These are phyloP conservation scores for Zasmidium citrigriseum DNA, from an alignment of 2,329 filamentous ascomycete genomes.

Conservation along the genomic window DNA sequence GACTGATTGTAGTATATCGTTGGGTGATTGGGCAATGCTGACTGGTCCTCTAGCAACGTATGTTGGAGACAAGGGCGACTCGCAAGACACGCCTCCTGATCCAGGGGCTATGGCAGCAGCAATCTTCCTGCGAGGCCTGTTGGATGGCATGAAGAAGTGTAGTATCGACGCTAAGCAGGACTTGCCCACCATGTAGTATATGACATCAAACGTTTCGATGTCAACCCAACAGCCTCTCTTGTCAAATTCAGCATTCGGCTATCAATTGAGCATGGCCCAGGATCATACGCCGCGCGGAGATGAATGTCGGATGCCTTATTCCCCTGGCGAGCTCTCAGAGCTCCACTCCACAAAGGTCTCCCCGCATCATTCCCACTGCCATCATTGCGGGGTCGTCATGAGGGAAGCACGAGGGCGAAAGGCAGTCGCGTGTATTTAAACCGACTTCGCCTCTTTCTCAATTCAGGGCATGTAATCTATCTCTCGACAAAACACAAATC, in stretches of 20 bases:
- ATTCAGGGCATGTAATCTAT: neutral
- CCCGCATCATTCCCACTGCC: neutral
- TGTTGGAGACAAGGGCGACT: conserved; percentile 33
- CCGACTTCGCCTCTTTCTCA: neutral
- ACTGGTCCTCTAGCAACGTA: conserved; percentile 32
- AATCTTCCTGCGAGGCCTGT: conserved; percentile 37
- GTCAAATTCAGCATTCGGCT: no score
- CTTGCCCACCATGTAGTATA: no score
- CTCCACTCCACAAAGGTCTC: conserved; percentile 4
- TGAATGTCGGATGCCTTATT: conserved; percentile 1
- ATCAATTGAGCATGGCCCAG: neutral
- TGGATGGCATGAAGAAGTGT: conserved; percentile 26
- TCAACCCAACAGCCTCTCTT: no score
- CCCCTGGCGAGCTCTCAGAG: neutral
- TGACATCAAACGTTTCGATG: no score
- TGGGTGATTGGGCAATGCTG: no score
- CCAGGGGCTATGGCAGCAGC: conserved; percentile 40
- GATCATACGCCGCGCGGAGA: neutral
- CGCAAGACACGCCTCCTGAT: conserved; percentile 35
- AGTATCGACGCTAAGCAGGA: neutral
- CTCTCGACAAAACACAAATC: neutral
- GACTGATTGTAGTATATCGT: neutral
- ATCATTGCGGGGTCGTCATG: conserved; percentile 5
- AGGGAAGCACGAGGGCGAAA: neutral
- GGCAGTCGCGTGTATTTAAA: conserved; percentile 1